Base-by-base conservation (phyloP, 2,329 filamentous ascomycete genomes). In the Fusarium sulawesiense region DNA sequence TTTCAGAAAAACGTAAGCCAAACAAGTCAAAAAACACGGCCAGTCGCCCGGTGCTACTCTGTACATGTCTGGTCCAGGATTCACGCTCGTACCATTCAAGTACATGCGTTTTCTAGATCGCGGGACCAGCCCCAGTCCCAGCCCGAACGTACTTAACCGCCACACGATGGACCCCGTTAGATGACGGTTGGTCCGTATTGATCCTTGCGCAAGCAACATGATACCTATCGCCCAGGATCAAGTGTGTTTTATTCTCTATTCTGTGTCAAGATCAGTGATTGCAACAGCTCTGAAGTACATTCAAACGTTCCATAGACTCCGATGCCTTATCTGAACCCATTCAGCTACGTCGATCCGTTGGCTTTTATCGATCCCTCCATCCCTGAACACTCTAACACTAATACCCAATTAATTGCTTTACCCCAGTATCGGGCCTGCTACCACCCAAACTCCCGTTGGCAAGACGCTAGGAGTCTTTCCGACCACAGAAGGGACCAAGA, bases 91-190 rank as follows among this genome's bases (percentile, higher is more conserved):
- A 64, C 68, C 65, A 56, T 51, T 53, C 49, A 49, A 60, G 58
- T 64, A 56, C 53, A 37, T 44, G 20, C 20, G 4, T 58, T 62
- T 44, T 45, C 20, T 50, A 57, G 58, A 50, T 64, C 66, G 60
- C 37, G 54, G 56, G 49, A 69, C 60, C 42, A 55, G 47, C 40
- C 32, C 64, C 67, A 64, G 55, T 37, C 34, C 47, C 67, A 50
- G 49, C 34, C 49, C 40, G 40, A 58, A 62, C 60, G 29, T 32
- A 59, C 58, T 66, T 58, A 66, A 69, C 70, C 68, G 62, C 72
- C 72, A 74, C 72, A 59, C 65, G 64, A 66, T 68, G 56, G 58
- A 41, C 60, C 72, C 60, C 65, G 70, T 74, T 73, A 62, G 53
- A 48, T 49, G 30, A 68, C 69, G 68, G 68, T 74, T 70, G 68